Evolutionary conservation across 2,329 filamentous ascomycete species (phyloP), one percentile per base, ranked within the genome.

Genomic region (Hypomyces rosellus): DNA sequence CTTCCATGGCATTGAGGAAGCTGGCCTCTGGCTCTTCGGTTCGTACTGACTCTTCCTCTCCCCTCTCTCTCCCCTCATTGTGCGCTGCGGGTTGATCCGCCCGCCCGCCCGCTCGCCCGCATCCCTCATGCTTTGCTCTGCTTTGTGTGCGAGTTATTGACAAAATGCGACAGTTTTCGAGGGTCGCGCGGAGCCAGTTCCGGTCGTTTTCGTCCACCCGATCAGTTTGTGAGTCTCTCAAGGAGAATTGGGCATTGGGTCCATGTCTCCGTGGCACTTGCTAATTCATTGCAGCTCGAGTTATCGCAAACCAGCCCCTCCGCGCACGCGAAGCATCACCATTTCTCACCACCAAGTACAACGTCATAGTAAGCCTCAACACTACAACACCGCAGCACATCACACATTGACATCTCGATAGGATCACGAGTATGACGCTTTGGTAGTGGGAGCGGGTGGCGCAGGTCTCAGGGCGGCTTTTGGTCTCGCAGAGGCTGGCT

Each of bases 351-450:
- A 85, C 79, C 71, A 93, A 96, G 74, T 97, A 99, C 72, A 88
- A 90, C 46, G 88, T 99, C 63, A 91, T 99, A 70, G 87, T 89
- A 81, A 72, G 86, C 33, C 39, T 45, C 41, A 43, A 36, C 38
- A 5, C 11, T 39, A 13, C 22, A 45, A 48, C 55, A 55, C 55
- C 56, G 40, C 49, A 84, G 54, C 88, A 82, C 90, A 96, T 70
- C 91, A 96, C 74, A 5, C 15, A 7, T 15, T 8, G 15, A 30
- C 51, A 55, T 48, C 51, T 30, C 45, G 48, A 82, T 55, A 90
- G 84, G 93, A 97, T 71, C 93, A 99, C 74, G 90, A 97, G 74
- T 97, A 96, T 74, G 93, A 97, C 86, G 92, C 92, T 55, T 79
- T 99, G 62, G 93, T 99, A 54, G 89, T 93, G 58, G 88, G 88